phyloP scores from a whole-genome alignment of 78 protist genomes.

The Blattamonas nauphoetae region DNA sequence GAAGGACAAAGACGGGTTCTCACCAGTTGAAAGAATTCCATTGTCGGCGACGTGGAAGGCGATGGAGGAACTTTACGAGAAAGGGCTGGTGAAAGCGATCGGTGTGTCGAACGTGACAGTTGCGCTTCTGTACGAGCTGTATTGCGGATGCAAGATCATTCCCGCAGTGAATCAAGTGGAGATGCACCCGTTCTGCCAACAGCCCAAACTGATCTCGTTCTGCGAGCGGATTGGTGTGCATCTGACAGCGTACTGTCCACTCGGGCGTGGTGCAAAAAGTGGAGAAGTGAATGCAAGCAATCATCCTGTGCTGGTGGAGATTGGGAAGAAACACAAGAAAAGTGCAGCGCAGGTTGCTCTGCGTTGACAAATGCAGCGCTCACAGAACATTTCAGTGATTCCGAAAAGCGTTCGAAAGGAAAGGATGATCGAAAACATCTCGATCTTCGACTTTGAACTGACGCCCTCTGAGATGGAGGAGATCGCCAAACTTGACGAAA shows the following conservation, averaged over 20 bases:
- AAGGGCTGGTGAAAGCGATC: neutral
- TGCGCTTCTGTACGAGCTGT: neutral
- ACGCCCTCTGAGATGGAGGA: neutral
- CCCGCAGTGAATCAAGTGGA: neutral
- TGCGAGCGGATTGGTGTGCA: neutral
- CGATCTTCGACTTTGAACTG: neutral
- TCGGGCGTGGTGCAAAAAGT: too few relatives aligned
- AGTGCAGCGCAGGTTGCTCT: neutral
- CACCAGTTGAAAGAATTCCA: too few relatives aligned
- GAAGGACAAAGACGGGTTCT: too few relatives aligned
- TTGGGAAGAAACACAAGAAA: neutral
- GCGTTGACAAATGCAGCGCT: neutral
- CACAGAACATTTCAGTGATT: neutral
- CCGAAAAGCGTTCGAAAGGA: neutral
- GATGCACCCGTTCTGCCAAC: neutral
- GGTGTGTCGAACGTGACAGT: neutral
- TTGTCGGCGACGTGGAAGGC: neutral
- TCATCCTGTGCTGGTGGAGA: neutral
- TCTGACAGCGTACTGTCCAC: neutral
- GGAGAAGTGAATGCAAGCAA: neutral
- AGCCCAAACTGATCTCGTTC: neutral
- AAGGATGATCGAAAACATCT: neutral
- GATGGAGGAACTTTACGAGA: neutral
- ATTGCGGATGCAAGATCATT: neutral
- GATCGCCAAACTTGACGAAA: too few relatives aligned